phyloP scores from a whole-genome alignment of 2,329 filamentous ascomycete species.

The Ophiostoma montium region DNA sequence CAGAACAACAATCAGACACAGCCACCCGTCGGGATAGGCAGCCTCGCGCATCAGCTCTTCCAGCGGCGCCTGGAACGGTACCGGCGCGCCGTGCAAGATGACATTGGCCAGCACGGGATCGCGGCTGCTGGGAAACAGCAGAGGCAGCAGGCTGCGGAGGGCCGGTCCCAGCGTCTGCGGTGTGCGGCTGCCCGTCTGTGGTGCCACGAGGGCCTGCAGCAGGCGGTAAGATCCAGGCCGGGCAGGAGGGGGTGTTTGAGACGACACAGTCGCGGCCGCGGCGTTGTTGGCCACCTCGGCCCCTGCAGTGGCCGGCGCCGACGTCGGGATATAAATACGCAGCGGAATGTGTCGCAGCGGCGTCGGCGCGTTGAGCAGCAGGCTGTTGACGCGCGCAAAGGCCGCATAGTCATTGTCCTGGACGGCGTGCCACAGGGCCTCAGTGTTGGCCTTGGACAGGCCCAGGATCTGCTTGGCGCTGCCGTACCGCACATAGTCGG shows the following conservation, averaged over 20 bases:
- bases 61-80: slow-evolving; percentile 67
- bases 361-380: slow-evolving; percentile 61
- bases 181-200: slow-evolving; percentile 25
- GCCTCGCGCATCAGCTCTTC: slow-evolving; percentile 73
- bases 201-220: slow-evolving; percentile 60
- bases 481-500: slow-evolving; percentile 77
- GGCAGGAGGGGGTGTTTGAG: neutral
- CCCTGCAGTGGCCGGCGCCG: slow-evolving; percentile 29
- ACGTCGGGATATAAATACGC: slow-evolving; percentile 67
- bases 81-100: slow-evolving; percentile 69
- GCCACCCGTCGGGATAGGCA: slow-evolving; percentile 84
- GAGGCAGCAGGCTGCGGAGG: slow-evolving; percentile 60
- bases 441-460: slow-evolving; percentile 71
- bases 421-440: slow-evolving; percentile 68
- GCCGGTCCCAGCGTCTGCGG: slow-evolving; percentile 55
- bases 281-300: slow-evolving; percentile 11
- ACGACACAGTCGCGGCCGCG: slow-evolving; percentile 15
- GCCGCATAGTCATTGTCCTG: slow-evolving; percentile 59
- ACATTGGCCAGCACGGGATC: slow-evolving; percentile 74
- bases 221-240: slow-evolving; percentile 47
- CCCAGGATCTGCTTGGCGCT: slow-evolving; percentile 85
- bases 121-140: slow-evolving; percentile 72
- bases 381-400: slow-evolving; percentile 61
- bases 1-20: slow-evolving; percentile 69
- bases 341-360: slow-evolving; percentile 74